These are phyloP conservation scores for Colletotrichum tanaceti DNA, from an alignment of 2,329 filamentous ascomycete species.

Conservation along the genomic window DNA sequence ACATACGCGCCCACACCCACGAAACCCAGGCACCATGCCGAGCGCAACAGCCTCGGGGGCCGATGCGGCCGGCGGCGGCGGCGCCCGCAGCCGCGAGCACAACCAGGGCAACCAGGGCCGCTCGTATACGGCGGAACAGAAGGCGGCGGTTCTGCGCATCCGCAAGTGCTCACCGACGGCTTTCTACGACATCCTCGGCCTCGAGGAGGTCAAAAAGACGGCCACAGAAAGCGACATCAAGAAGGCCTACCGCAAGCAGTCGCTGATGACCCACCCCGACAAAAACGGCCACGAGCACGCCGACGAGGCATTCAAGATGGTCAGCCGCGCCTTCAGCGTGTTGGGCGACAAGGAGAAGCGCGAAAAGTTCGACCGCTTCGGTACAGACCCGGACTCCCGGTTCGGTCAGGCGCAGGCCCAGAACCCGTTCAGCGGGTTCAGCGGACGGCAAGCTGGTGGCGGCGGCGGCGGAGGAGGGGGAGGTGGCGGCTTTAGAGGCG, in stretches of 20 bases:
- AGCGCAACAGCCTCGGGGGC: conserved; percentile 67
- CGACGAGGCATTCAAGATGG: conserved; percentile 99
- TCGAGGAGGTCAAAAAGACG: conserved; percentile 72
- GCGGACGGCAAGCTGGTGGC: conserved; percentile 55
- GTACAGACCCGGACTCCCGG: conserved; percentile 90
- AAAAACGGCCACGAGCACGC: conserved; percentile 97
- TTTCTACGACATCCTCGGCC: conserved; percentile 93
- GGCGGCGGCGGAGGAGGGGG: conserved; percentile 53
- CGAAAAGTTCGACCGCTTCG: conserved; percentile 86
- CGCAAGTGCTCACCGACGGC: conserved; percentile 84
- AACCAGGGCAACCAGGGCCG: conserved; percentile 81
- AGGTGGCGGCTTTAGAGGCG: conserved; percentile 67
- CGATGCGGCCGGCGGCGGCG: conserved; percentile 55
- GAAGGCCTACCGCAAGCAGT: conserved; percentile 96
- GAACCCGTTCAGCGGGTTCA: conserved; percentile 74
- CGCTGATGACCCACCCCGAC: conserved; percentile 94
- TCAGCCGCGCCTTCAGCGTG: conserved; percentile 91
- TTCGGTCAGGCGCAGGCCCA: conserved; percentile 75
- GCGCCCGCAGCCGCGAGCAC: conserved; percentile 70
- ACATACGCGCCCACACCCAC: background rate
- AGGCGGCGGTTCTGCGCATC: conserved; percentile 90
- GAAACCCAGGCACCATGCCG: conserved; percentile 49
- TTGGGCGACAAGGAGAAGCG: conserved; percentile 95
- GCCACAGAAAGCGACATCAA: conserved; percentile 89
- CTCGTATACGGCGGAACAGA: conserved; percentile 89